A percentile compares a stretch with the other conserved stretches of the same genome.
These are phyloP conservation scores for Euptelea pleiosperma DNA, from an alignment of 164 flowering plant species.

Conservation along the genomic window DNA sequence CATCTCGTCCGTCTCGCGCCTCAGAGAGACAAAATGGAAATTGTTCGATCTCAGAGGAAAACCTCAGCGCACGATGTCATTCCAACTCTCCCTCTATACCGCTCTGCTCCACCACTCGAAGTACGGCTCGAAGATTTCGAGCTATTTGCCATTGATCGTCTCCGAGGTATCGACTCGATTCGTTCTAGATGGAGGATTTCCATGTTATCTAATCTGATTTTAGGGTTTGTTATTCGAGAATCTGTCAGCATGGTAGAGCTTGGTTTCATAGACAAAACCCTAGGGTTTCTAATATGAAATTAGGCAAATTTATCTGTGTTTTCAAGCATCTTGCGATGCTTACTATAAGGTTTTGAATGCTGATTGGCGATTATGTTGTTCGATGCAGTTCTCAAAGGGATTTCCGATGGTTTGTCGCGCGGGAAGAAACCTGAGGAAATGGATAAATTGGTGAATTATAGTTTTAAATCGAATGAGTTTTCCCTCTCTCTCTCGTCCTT, in stretches of 20 bases:
- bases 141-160: slow-evolving; percentile 83
- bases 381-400: slow-evolving; percentile 66
- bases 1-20: not conserved
- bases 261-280: not conserved
- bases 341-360: not conserved
- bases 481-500: not conserved
- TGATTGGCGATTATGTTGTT: slow-evolving; percentile 8
- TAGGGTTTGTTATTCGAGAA: not conserved
- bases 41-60: slow-evolving; percentile 43
- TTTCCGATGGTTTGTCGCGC: slow-evolving; percentile 82
- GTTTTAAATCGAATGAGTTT: not conserved
- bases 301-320: not conserved
- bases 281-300: not conserved
- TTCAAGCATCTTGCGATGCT: not conserved
- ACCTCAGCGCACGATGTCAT: slow-evolving; percentile 19
- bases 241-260: not conserved
- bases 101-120: slow-evolving; percentile 71
- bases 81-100: slow-evolving; percentile 63
- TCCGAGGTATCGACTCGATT: slow-evolving; percentile 51
- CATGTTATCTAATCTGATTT: not conserved
- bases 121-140: slow-evolving; percentile 90
- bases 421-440: slow-evolving; percentile 84
- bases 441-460: slow-evolving; percentile 52
- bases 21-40: slow-evolving; percentile 45
- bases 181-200: not conserved